phyloP scores from a whole-genome alignment of 2,329 filamentous ascomycete genomes.

The Cercospora sesami region DNA sequence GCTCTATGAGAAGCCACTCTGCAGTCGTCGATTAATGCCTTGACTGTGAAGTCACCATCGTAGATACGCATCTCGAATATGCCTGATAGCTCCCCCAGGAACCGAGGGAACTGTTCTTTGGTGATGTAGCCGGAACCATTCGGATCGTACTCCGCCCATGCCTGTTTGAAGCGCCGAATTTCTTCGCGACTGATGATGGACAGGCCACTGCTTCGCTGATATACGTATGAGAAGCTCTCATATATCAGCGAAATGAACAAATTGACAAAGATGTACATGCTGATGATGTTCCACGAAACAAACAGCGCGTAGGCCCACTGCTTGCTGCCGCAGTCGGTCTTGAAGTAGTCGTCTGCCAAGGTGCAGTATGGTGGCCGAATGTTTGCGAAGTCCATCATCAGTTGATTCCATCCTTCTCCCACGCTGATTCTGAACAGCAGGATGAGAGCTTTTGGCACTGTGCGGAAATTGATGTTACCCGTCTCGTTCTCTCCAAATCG shows the following conservation, averaged over 20 bases:
- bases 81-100: slow-evolving; percentile 87
- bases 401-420: slow-evolving; percentile 92
- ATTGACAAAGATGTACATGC: slow-evolving; percentile 99
- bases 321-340: slow-evolving; percentile 89
- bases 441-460: slow-evolving; percentile 89
- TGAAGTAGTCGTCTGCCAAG: slow-evolving; percentile 67
- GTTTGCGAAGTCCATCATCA: slow-evolving; percentile 93
- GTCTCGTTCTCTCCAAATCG: slow-evolving; percentile 73
- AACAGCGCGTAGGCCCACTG: slow-evolving; percentile 87
- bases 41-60: slow-evolving; percentile 82
- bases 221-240: slow-evolving; percentile 99
- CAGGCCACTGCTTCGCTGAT: slow-evolving; percentile 91
- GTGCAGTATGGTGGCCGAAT: slow-evolving; percentile 82
- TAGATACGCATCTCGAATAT: slow-evolving; percentile 98
- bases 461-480: slow-evolving; percentile 86
- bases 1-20: slow-evolving; percentile 55
- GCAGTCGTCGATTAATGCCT: slow-evolving; percentile 83
- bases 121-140: slow-evolving; percentile 87
- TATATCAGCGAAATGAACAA: slow-evolving; percentile 98
- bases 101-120: slow-evolving; percentile 82
- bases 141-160: slow-evolving; percentile 94
- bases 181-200: slow-evolving; percentile 89
- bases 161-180: slow-evolving; percentile 94
- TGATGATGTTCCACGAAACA: slow-evolving; percentile 96
- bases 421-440: slow-evolving; percentile 89